Evolutionary conservation across 2,329 filamentous ascomycete species (phyloP).

Genomic region (Ophiosphaerella herpotricha): DNA sequence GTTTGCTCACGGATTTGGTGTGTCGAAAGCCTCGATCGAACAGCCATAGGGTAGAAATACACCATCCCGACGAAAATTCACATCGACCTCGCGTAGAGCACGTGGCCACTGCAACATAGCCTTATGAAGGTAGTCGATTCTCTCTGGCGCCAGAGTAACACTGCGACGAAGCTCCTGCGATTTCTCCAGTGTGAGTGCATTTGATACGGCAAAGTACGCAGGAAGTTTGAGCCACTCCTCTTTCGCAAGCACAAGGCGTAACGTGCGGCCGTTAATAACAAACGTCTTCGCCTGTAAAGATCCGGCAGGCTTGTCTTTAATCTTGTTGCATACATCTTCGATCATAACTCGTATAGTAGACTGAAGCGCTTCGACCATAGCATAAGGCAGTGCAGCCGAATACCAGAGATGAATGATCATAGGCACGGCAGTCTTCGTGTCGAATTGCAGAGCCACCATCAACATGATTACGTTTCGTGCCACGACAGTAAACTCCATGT

Average conservation of each 20-base stretch:
- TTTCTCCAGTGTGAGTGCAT: conserved; percentile 19
- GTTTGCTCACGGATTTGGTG: conserved; percentile 49
- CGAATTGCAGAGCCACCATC: conserved; percentile 35
- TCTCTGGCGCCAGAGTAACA: conserved; percentile 31
- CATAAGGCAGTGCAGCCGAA: conserved; percentile 43
- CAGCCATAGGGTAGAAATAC: conserved; percentile 49
- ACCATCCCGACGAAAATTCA: conserved; percentile 46
- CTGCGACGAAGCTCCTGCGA: conserved; percentile 31
- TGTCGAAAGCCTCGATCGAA: conserved; percentile 36
- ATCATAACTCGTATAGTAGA: conserved; percentile 37
- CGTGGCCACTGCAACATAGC: conserved; percentile 22
- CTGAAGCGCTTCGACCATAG: conserved; percentile 27
- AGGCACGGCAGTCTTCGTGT: conserved; percentile 25
- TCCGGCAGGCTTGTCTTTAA: conserved; percentile 24
- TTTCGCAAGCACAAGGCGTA: conserved; percentile 39
- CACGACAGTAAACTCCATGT: conserved; percentile 45
- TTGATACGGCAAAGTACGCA: conserved; percentile 28
- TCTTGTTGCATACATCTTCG: conserved; percentile 41
- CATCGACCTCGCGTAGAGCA: conserved; percentile 28
- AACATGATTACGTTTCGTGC: conserved; percentile 48
- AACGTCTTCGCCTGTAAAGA: conserved; percentile 42
- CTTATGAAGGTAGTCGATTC: conserved; percentile 44
- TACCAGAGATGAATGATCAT: conserved; percentile 55
- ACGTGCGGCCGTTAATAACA: conserved; percentile 21
- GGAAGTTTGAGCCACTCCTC: conserved; percentile 38